A percentile compares a stretch with the other conserved stretches of the same genome.
Conservation (phyloP, 352 stramenopile genomes). For the Paralagenidium karlingii region DNA sequence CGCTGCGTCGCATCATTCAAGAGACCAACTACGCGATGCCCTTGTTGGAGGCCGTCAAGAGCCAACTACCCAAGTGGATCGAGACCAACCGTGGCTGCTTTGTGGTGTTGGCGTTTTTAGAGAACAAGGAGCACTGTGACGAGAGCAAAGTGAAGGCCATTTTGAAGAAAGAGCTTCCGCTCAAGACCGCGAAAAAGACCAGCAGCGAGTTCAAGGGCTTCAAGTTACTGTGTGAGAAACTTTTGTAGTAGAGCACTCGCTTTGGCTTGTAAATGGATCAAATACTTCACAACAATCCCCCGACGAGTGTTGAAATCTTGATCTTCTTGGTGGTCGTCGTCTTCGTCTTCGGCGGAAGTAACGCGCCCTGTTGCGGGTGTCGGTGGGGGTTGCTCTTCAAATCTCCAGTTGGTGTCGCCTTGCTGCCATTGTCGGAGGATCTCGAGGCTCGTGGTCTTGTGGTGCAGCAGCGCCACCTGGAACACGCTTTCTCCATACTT, state of each 20-base stretch:
- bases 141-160: conserved; percentile 29
- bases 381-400: too few relatives aligned
- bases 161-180: conserved; percentile 54
- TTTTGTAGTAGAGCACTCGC: conserved; percentile 23
- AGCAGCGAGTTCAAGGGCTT: too few relatives aligned
- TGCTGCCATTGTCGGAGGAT: too few relatives aligned
- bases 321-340: conserved; percentile 7
- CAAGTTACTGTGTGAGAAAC: conserved; percentile 77
- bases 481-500: conserved; percentile 44
- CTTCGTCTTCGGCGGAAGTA: conserved; percentile 5
- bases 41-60: conserved; percentile 35
- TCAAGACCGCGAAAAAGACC: conserved; percentile 34
- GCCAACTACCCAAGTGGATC: conserved; percentile 29
- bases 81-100: conserved; percentile 70
- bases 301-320: conserved; percentile 7
- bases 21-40: conserved; percentile 39
- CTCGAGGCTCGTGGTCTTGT: too few relatives aligned
- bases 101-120: conserved; percentile 70
- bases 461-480: conserved; percentile 34
- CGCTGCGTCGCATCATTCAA: conserved; percentile 65
- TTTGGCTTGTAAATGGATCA: conserved; percentile 1
- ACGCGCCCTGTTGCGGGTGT: conserved; percentile 6
- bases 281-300: background rate
- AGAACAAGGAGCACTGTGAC: conserved; percentile 35
- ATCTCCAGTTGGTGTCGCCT: too few relatives aligned